Conservation (phyloP, 78 protist species). For the Dictyostelium brefeldianum region DNA sequence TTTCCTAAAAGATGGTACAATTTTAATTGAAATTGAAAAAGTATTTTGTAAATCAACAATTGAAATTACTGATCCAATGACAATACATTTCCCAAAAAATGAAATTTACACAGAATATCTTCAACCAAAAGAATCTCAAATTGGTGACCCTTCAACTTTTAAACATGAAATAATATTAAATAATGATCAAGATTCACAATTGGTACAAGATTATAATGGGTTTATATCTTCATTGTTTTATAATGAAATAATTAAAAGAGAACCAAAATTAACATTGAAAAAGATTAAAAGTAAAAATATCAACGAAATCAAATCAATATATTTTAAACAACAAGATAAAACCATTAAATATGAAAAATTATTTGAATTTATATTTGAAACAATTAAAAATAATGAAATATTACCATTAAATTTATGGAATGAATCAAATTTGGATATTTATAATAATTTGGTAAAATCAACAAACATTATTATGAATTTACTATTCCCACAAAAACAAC, state of each 20-base stretch:
- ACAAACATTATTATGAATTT: background rate
- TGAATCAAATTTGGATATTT: background rate
- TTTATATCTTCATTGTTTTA: too few relatives aligned
- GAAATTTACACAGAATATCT: background rate
- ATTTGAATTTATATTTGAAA: background rate
- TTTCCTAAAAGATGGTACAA: background rate
- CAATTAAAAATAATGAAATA: constrained; percentile 21
- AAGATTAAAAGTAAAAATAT: too few relatives aligned
- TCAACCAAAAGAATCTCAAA: too few relatives aligned
- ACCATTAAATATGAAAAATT: constrained; percentile 5
- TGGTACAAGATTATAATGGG: too few relatives aligned
- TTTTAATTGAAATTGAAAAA: background rate
- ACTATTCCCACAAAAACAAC: background rate
- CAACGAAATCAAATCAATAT: too few relatives aligned
- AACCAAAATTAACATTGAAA: too few relatives aligned
- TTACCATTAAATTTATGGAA: background rate
- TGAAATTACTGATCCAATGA: background rate
- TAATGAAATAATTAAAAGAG: too few relatives aligned
- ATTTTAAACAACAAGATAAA: too few relatives aligned
- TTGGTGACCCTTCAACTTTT: too few relatives aligned
- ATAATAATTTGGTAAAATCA: background rate
- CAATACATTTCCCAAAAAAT: background rate
- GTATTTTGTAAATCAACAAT: background rate
- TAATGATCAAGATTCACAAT: too few relatives aligned
- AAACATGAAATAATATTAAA: too few relatives aligned